Percentiles rank a stretch among this genome's conserved stretches.
These are phyloP conservation scores for Hortiboletus rubellus DNA, from an alignment of 1,284 basidiomycete genomes.

Conservation along the genomic window DNA sequence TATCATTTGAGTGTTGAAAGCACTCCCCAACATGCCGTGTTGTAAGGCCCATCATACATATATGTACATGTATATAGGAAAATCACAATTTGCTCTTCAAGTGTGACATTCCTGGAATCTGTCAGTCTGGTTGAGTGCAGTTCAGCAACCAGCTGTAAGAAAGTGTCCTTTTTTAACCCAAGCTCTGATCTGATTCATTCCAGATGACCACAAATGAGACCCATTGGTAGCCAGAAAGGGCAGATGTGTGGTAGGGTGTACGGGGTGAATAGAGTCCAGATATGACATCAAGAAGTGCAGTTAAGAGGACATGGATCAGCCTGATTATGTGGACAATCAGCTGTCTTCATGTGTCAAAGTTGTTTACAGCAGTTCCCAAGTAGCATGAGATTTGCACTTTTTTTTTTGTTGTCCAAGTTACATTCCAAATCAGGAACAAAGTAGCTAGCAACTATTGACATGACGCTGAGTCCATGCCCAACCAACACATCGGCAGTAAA, in stretches of 20 bases:
- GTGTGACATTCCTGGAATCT: not conserved
- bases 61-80: slow-evolving; percentile 25
- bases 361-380: too few species aligned
- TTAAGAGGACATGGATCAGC: too few species aligned
- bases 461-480: too few species aligned
- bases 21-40: slow-evolving; percentile 11
- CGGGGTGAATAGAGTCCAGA: too few species aligned
- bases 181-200: not conserved
- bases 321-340: too few species aligned
- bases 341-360: too few species aligned
- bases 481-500: too few species aligned
- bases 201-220: not conserved
- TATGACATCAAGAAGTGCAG: too few species aligned
- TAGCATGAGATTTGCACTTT: too few species aligned
- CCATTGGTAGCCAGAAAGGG: not conserved
- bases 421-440: too few species aligned
- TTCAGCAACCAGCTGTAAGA: not conserved
- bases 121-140: not conserved
- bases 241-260: not conserved
- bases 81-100: slow-evolving; percentile 20
- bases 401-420: too few species aligned
- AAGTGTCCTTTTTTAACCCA: not conserved
- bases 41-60: slow-evolving; percentile 9
- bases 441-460: too few species aligned
- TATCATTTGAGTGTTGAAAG: slow-evolving; percentile 23